Evolutionary conservation across 129 eudicot species (phyloP), one percentile per base, ranked within the genome.

Genomic region (Oenanthe sinensis): DNA sequence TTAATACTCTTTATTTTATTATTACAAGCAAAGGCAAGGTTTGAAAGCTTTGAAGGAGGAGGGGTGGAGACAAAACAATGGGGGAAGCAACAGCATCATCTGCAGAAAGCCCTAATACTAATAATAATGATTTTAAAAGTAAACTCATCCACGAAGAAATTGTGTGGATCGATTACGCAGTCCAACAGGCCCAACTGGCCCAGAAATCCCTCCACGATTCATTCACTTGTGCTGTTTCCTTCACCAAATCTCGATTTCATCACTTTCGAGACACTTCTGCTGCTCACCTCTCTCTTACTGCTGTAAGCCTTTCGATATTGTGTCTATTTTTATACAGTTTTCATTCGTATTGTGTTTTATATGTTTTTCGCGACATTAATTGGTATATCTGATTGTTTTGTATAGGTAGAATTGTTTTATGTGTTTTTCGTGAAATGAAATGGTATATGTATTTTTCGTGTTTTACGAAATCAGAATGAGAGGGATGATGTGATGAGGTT

Each of bases 151-250:
- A 77, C 54, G 88, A 82, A 33, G 58, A 84, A 12, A 77, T 65
- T 49, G 86, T 87, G 45, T 95, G 97, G 97, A 77, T 88, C 50
- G 94, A 91, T 54, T 85, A 90, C 86, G 94, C 89, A 22, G 78
- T 86, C 26, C 79, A 95, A 58, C 97, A 92, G 72, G 96, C 96
- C 0, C 82, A 77, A 52, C 44, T 86, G 19, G 88, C 90, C 28
- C 91, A 86, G 75, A 88, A 87, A 68, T 86, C 86, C 44, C 24
- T 76, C 28, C 86, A 82, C 74, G 88, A 83, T 77, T 76, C 92
- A 76, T 70, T 88, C 13, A 91, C 88, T 42, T 85, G 86, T 58
- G 86, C 94, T 6, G 69, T 95, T 71, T 60, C 79, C 22, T 19
- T 73, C 78, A 75, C 97, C 55, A 83, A 81, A 63, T 85, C 91